Evolutionary conservation across 495 filamentous ascomycete species (phyloP).

Genomic region (Neurospora sp.): DNA sequence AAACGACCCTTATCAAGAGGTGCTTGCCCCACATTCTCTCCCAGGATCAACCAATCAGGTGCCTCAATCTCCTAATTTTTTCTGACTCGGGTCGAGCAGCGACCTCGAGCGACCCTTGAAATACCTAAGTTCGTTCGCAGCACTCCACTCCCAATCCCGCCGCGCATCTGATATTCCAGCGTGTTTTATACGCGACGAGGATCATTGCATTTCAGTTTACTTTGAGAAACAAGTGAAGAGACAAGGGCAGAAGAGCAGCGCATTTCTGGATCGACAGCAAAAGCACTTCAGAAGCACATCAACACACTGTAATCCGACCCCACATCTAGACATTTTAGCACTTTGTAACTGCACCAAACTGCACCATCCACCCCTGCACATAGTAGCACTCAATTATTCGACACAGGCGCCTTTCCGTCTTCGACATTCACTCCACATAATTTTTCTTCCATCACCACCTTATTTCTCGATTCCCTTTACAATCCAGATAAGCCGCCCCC

Average conservation of each 20-base stretch:
- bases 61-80: conserved; percentile 1
- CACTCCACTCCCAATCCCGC: not conserved
- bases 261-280: not conserved
- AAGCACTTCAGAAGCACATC: not conserved
- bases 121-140: not conserved
- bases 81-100: not conserved
- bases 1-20: not conserved
- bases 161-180: not conserved
- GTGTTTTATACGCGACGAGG: not conserved
- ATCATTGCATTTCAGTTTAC: no score
- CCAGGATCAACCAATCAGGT: conserved; percentile 1
- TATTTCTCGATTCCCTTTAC: not conserved
- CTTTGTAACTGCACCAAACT: not conserved
- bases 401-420: not conserved
- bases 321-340: not conserved
- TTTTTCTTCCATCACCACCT: not conserved
- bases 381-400: not conserved
- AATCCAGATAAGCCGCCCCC: conserved; percentile 3
- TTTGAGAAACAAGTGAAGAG: not conserved
- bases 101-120: not conserved
- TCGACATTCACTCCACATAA: not conserved
- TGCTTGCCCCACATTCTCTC: not conserved
- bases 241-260: not conserved
- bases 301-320: not conserved
- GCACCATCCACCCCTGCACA: not conserved